These are phyloP conservation scores for Herpotrichia juniperi DNA, from an alignment of 2,329 filamentous ascomycete species.

Conservation along the genomic window DNA sequence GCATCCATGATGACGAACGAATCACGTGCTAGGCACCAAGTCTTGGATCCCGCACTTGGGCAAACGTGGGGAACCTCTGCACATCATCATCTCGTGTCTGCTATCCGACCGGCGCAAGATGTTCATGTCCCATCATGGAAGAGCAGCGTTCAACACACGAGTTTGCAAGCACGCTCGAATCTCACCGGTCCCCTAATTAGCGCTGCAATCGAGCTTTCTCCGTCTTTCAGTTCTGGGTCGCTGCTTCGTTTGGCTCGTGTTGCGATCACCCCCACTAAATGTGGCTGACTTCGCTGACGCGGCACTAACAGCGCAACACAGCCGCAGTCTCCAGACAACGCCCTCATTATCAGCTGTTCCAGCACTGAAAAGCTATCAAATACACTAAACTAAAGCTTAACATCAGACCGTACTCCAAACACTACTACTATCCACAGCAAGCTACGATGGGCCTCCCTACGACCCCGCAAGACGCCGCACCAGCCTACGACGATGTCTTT, in stretches of 20 bases:
- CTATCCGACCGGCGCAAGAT: not conserved
- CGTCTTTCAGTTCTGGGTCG: too few species aligned
- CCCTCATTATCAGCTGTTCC: constrained; percentile 2
- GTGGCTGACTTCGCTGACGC: constrained; percentile 2
- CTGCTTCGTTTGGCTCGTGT: too few species aligned
- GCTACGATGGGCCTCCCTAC: constrained; percentile 27
- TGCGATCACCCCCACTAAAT: not conserved
- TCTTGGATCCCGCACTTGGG: too few species aligned
- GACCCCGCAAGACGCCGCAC: constrained; percentile 26
- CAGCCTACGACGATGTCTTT: constrained; percentile 35
- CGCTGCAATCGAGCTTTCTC: too few species aligned
- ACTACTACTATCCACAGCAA: not conserved
- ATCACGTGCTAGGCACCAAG: too few species aligned
- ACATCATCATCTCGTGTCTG: not conserved
- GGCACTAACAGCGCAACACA: not conserved
- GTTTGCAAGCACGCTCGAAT: too few species aligned
- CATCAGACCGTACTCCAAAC: not conserved
- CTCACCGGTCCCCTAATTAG: too few species aligned
- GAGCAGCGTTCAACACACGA: too few species aligned
- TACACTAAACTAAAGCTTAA: not conserved
- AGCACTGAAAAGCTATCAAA: not conserved
- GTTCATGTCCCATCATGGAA: too few species aligned
- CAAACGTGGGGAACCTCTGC: too few species aligned
- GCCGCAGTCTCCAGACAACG: not conserved
- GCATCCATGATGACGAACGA: not conserved